Conservation (phyloP, 2,329 filamentous ascomycete species). For the Colletotrichum liaoningense region DNA sequence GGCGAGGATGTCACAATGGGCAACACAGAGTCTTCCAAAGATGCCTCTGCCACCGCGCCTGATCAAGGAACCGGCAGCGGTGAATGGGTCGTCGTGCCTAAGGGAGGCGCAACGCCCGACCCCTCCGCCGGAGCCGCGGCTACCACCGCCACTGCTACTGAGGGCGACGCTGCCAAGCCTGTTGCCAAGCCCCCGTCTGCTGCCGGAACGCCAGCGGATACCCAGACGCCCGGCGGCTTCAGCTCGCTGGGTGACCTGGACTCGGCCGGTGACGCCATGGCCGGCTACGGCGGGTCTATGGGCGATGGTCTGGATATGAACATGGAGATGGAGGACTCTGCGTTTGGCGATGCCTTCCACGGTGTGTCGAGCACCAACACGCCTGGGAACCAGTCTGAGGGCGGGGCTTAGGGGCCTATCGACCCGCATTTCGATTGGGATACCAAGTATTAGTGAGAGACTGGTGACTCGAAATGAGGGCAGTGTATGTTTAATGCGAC, state of each 20-base stretch:
- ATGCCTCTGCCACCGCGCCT: conserved; percentile 55
- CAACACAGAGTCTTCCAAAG: conserved; percentile 55
- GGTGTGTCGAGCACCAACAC: conserved; percentile 60
- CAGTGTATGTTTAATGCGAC: conserved; percentile 7
- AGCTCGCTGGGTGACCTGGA: conserved; percentile 74
- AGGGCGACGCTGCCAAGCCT: conserved; percentile 16
- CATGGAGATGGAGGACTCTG: conserved; percentile 81
- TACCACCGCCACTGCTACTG: conserved; percentile 33
- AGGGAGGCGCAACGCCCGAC: conserved; percentile 63
- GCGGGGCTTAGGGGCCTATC: conserved; percentile 21
- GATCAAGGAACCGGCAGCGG: conserved; percentile 65
- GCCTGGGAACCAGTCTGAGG: conserved; percentile 42
- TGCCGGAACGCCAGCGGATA: conserved; percentile 55
- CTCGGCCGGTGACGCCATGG: conserved; percentile 77
- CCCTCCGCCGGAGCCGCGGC: conserved; percentile 38
- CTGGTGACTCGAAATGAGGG: neutral
- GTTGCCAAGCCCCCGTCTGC: conserved; percentile 46
- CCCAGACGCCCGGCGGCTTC: conserved; percentile 56
- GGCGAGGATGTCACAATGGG: conserved; percentile 62
- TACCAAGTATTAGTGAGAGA: neutral
- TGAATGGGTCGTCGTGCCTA: conserved; percentile 82
- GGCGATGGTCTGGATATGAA: conserved; percentile 69
- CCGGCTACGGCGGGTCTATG: conserved; percentile 65
- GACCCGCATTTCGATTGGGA: neutral
- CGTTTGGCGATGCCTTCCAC: conserved; percentile 87